A percentile compares a stretch with the other conserved stretches of the same genome.
phyloP scores from a whole-genome alignment of 805 yeast genomes.

The Helenozyma rhizophorensis region DNA sequence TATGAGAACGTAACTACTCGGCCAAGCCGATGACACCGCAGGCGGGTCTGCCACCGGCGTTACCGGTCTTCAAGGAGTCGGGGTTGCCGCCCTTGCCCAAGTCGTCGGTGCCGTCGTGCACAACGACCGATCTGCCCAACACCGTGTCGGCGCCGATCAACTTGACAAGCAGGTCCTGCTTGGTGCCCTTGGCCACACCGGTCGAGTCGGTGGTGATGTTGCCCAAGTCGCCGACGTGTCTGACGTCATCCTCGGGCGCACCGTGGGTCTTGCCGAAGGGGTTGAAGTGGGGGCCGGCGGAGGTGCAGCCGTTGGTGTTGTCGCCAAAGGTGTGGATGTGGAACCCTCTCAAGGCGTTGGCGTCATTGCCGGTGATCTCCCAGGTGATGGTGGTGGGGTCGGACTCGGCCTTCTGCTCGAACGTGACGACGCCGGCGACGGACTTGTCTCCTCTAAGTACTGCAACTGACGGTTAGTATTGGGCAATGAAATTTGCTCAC shows the following conservation, averaged over 20 bases:
- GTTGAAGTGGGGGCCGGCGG: constrained; percentile 97
- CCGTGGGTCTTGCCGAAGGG: constrained; percentile 89
- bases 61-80: constrained; percentile 92
- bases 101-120: constrained; percentile 90
- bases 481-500: constrained; percentile 13
- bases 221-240: constrained; percentile 97
- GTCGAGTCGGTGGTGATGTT: constrained; percentile 81
- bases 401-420: constrained; percentile 75
- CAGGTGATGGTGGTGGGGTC: constrained; percentile 84
- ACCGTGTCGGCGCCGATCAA: constrained; percentile 84
- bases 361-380: constrained; percentile 84
- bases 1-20: no score
- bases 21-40: constrained; percentile 94
- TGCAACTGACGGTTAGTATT: constrained; percentile 57
- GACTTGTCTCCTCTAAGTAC: constrained; percentile 93
- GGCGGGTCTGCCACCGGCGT: constrained; percentile 97
- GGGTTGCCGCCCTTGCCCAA: constrained; percentile 91
- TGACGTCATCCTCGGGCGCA: constrained; percentile 74
- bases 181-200: constrained; percentile 90
- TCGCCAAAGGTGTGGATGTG: constrained; percentile 98
- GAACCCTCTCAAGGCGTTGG: constrained; percentile 93
- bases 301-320: constrained; percentile 98
- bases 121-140: constrained; percentile 92
- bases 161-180: constrained; percentile 72
- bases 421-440: constrained; percentile 81